Percentiles rank a stretch among this genome's conserved stretches.
phyloP scores from a whole-genome alignment of 192 early-diverging fungal genomes.

The Dissophora ornata region DNA sequence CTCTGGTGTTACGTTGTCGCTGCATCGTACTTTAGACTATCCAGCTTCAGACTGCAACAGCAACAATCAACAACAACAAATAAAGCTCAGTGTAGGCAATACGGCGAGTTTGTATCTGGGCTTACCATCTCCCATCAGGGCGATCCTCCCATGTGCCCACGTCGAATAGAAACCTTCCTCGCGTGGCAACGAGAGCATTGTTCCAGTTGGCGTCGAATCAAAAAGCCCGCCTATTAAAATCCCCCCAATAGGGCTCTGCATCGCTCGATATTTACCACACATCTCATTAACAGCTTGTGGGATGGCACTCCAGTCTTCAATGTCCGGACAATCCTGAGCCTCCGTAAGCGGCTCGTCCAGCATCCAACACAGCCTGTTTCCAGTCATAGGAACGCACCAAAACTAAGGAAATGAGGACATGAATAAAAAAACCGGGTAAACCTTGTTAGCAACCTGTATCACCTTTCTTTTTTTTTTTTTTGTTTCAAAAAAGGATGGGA shows the following conservation, averaged over 20 bases:
- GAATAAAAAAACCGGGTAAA: not conserved
- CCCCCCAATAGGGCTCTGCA: constrained; percentile 4
- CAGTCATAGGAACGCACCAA: constrained; percentile 46
- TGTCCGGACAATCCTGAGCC: constrained; percentile 22
- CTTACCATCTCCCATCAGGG: constrained; percentile 52
- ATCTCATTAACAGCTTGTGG: not conserved
- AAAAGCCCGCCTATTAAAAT: constrained; percentile 17
- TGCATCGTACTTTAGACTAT: too few species aligned
- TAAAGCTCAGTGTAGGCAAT: too few species aligned
- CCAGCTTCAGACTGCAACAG: too few species aligned
- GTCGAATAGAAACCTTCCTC: constrained; percentile 37
- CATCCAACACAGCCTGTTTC: constrained; percentile 39
- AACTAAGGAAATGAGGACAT: constrained; percentile 8
- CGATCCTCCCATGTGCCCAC: constrained; percentile 38
- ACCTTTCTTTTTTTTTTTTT: too few species aligned
- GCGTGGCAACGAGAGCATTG: constrained; percentile 19
- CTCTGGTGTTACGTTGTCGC: too few species aligned
- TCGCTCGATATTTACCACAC: constrained; percentile 2
- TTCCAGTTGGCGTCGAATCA: constrained; percentile 23
- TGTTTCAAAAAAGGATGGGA: constrained; percentile 27
- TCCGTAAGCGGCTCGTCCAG: constrained; percentile 22
- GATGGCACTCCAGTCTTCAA: constrained; percentile 26
- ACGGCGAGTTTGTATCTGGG: too few species aligned
- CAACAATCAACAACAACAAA: too few species aligned
- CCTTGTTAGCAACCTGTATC: not conserved